A percentile compares a stretch with the other conserved stretches of the same genome.
These are phyloP conservation scores for Dictyostelium purpureum DNA, from an alignment of 78 protist species.

Conservation along the genomic window DNA sequence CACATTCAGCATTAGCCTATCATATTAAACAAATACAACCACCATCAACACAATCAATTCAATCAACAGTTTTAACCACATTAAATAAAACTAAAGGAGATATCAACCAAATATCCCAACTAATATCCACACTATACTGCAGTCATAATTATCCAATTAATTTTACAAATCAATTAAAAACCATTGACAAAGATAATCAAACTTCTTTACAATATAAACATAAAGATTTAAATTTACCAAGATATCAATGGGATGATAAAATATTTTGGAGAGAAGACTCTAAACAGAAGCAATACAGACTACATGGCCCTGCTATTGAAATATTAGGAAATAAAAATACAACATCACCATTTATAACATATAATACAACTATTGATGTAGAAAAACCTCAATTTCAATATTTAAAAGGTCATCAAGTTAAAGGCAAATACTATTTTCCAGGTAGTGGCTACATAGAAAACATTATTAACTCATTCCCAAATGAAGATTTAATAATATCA, in stretches of 20 bases:
- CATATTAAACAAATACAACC: not conserved
- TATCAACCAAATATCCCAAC: not conserved
- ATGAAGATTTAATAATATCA: not conserved
- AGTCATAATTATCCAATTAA: not conserved
- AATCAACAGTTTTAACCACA: not conserved
- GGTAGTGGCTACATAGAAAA: not conserved
- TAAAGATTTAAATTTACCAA: not conserved
- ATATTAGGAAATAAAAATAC: not conserved
- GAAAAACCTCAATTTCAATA: not conserved
- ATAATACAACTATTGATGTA: not conserved
- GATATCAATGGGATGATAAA: conserved; percentile 26
- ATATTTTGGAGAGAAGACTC: not conserved
- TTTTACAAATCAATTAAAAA: not conserved
- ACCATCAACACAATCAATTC: not conserved
- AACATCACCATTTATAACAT: not conserved
- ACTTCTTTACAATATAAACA: not conserved
- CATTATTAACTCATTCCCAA: not conserved
- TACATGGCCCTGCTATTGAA: not conserved
- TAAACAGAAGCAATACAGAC: not conserved
- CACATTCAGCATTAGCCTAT: conserved; percentile 21
- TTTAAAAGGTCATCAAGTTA: not conserved
- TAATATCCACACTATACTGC: not conserved
- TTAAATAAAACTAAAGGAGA: not conserved
- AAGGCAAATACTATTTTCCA: not conserved
- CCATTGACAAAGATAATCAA: not conserved